Evolutionary conservation across 2,329 filamentous ascomycete genomes (phyloP).

Genomic region (Epichloe hybrida): DNA sequence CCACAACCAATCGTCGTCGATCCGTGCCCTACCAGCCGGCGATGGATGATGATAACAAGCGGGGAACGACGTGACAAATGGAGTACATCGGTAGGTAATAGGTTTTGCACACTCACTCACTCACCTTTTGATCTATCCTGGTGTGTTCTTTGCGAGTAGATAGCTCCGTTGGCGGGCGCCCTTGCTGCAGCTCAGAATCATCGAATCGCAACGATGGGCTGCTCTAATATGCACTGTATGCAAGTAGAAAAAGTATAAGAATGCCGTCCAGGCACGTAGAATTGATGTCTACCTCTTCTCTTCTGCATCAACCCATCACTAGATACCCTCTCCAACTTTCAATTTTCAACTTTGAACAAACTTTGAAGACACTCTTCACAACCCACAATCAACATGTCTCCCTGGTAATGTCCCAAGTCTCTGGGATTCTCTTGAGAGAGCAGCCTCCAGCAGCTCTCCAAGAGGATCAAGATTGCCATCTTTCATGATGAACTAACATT

Average conservation of each 20-base stretch:
- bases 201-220: background rate
- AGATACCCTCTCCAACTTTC: background rate
- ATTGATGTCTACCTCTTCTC: background rate
- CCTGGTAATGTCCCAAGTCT: constrained; percentile 6
- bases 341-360: background rate
- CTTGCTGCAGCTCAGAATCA: constrained; percentile 1
- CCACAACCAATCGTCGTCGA: background rate
- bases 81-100: background rate
- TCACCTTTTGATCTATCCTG: background rate
- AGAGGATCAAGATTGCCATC: too few species aligned
- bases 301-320: background rate
- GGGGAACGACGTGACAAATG: background rate
- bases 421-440: too few species aligned
- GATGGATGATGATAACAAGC: too few species aligned
- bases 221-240: background rate
- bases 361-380: background rate
- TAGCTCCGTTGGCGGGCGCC: background rate
- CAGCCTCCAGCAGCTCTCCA: too few species aligned
- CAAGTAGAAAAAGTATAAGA: constrained; percentile 4
- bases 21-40: background rate
- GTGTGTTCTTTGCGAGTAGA: background rate
- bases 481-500: background rate
- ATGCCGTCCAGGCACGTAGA: background rate
- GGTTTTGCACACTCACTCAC: background rate
- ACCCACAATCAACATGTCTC: constrained; percentile 6